Conservation (phyloP, 108 stramenopile species). For the Poteriospumella lacustris region DNA sequence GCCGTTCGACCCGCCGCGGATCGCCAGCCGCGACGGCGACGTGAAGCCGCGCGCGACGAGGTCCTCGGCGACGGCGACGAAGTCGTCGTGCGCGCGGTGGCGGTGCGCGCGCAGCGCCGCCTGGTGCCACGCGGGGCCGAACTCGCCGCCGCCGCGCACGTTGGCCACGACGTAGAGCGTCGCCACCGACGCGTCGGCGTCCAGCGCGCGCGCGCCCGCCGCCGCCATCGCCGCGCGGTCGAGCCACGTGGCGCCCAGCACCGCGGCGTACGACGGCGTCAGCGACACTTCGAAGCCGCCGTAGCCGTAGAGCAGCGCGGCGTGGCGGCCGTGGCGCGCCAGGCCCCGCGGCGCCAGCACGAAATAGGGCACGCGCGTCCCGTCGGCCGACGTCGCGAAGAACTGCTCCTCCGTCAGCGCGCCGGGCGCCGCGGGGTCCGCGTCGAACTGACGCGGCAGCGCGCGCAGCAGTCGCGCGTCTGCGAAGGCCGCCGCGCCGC, state of each 20-base stretch:
- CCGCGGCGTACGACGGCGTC: constrained; percentile 72
- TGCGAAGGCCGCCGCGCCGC: not conserved
- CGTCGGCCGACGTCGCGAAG: not conserved
- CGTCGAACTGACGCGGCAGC: not conserved
- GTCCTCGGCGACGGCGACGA: constrained; percentile 79
- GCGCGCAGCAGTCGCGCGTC: not conserved
- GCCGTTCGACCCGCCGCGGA: constrained; percentile 91
- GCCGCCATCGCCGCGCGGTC: no score
- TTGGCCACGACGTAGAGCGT: constrained; percentile 72
- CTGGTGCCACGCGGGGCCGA: constrained; percentile 69
- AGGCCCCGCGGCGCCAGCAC: not conserved
- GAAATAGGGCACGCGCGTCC: constrained; percentile 18
- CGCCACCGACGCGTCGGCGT: constrained; percentile 27
- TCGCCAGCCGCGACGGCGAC: constrained; percentile 70
- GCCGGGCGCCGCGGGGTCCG: no score
- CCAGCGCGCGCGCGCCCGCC: constrained; percentile 77
- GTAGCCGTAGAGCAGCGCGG: constrained; percentile 69
- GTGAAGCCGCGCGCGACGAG: constrained; percentile 67
- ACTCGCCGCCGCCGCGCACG: constrained; percentile 85
- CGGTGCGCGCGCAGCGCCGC: constrained; percentile 52
- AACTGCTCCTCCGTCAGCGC: not conserved
- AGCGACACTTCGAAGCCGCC: constrained; percentile 94
- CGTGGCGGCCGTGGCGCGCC: not conserved
- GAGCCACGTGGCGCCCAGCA: constrained; percentile 71
- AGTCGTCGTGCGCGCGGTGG: constrained; percentile 90